Evolutionary conservation across 1,284 basidiomycete genomes (phyloP).

Genomic region (Cutaneotrichosporon dermatis): DNA sequence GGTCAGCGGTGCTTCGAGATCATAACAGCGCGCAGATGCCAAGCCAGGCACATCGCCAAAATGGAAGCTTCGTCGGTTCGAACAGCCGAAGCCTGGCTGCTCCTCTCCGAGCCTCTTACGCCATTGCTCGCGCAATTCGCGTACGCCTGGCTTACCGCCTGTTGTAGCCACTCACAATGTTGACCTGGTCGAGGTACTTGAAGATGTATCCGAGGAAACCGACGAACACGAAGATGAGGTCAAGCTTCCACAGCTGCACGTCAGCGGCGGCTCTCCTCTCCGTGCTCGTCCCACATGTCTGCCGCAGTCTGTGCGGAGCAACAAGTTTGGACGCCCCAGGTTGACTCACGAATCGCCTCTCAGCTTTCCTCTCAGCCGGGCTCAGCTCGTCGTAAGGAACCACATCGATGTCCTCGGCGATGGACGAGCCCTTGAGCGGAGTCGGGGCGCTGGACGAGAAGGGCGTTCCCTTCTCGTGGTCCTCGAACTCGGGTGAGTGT

Average conservation of each 20-base stretch:
- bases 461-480: not conserved
- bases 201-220: conserved; percentile 16
- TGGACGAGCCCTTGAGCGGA: not conserved
- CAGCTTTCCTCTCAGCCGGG: conserved; percentile 8
- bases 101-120: not conserved
- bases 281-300: too few species aligned
- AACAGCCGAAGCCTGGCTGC: not conserved
- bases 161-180: conserved; percentile 9
- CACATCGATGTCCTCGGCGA: not conserved
- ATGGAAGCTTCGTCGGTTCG: too few species aligned
- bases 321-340: not conserved
- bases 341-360: conserved; percentile 6
- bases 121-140: not conserved
- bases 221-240: conserved; percentile 11
- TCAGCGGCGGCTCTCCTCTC: not conserved
- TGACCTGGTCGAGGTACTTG: conserved; percentile 27
- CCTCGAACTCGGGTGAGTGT: not conserved
- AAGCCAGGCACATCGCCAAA: not conserved
- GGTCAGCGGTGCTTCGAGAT: not conserved
- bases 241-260: conserved; percentile 15
- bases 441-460: not conserved
- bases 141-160: too few species aligned
- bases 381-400: conserved; percentile 6
- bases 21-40: not conserved
- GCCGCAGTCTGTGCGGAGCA: not conserved